Conservation (phyloP, 176 grass and related monocot species). For the Oryza rufipogon region DNA sequence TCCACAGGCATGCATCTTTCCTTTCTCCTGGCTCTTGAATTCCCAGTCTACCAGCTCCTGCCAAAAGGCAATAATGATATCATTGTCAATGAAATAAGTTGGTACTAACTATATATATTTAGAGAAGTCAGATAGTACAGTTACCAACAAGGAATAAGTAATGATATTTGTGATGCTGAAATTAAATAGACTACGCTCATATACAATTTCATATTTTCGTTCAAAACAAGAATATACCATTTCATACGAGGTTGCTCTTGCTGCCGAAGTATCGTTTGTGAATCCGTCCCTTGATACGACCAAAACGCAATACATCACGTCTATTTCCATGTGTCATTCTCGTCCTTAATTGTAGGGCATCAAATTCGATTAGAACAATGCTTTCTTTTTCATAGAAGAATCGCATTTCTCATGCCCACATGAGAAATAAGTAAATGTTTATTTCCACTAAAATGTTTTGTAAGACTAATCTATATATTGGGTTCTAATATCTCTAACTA, state of each 20-base stretch:
- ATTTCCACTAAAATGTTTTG: too few species aligned
- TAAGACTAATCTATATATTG: too few species aligned
- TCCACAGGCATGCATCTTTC: constrained; percentile 82
- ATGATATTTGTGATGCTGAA: background rate
- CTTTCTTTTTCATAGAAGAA: background rate
- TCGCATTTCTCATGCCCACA: background rate
- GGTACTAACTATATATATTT: too few species aligned
- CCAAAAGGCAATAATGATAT: background rate
- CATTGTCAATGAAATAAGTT: background rate
- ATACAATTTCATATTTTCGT: too few species aligned
- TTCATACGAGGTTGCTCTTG: background rate
- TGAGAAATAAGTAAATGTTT: too few species aligned
- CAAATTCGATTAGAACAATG: background rate
- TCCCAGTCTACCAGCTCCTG: constrained; percentile 85
- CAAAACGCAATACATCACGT: background rate
- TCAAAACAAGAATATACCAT: too few species aligned
- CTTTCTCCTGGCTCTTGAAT: constrained; percentile 62
- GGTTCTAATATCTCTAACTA: too few species aligned
- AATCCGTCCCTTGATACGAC: background rate
- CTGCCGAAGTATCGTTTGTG: background rate
- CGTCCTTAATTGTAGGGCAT: too few species aligned
- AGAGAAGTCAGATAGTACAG: too few species aligned
- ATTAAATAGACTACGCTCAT: background rate
- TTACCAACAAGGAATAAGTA: background rate
- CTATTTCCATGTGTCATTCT: background rate